Conservation (phyloP, 176 grass and related monocot genomes). For the Aegilops longissima region DNA sequence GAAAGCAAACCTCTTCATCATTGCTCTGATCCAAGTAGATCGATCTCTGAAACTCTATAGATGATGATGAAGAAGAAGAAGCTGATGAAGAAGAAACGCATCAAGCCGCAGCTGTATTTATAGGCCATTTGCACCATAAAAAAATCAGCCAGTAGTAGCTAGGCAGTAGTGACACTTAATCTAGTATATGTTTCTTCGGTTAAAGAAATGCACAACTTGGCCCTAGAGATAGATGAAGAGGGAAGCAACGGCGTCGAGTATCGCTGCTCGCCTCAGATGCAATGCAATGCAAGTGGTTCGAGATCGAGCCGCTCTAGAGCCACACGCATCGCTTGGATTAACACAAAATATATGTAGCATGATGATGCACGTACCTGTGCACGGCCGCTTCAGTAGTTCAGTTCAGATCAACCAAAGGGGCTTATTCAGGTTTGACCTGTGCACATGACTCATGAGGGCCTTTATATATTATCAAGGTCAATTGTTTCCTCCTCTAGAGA, state of each 20-base stretch:
- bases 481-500: background rate
- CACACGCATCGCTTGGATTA: background rate
- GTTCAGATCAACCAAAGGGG: background rate
- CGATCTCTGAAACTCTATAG: background rate
- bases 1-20: constrained; percentile 40
- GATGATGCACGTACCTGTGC: background rate
- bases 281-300: background rate
- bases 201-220: constrained; percentile 20
- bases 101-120: constrained; percentile 30
- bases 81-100: constrained; percentile 6
- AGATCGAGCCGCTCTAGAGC: background rate
- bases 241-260: background rate
- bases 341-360: background rate
- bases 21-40: background rate
- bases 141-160: background rate
- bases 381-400: background rate
- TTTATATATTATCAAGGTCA: constrained; percentile 6
- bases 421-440: background rate
- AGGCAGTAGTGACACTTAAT: background rate
- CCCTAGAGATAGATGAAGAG: constrained; percentile 22
- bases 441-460: background rate
- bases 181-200: background rate
- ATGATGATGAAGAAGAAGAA: background rate
- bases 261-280: background rate
- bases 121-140: constrained; percentile 25